These are phyloP conservation scores for Podospora pseudocomata DNA, from an alignment of 495 filamentous ascomycete genomes.

Conservation along the genomic window DNA sequence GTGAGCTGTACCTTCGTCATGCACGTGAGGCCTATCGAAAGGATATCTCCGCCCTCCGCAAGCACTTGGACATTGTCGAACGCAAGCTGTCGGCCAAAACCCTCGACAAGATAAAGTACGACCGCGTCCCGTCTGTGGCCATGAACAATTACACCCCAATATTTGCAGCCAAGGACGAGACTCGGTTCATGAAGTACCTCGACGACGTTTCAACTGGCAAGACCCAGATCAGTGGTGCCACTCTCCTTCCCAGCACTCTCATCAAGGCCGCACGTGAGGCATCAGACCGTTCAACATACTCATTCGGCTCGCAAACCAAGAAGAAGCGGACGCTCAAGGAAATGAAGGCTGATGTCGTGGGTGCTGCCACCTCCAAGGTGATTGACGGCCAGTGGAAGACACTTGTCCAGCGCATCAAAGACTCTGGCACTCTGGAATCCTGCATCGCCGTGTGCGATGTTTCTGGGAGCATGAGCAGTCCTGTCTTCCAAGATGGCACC, in stretches of 20 bases:
- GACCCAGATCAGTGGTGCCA: slow-evolving; percentile 42
- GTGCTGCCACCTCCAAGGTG: slow-evolving; percentile 19
- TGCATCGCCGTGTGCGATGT: slow-evolving; percentile 49
- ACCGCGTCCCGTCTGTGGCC: slow-evolving; percentile 45
- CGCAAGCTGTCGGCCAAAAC: slow-evolving; percentile 36
- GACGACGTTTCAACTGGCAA: slow-evolving; percentile 35
- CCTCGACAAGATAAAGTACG: slow-evolving; percentile 44
- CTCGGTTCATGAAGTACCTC: slow-evolving; percentile 42
- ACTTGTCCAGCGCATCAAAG: slow-evolving; percentile 45
- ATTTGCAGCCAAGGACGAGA: slow-evolving; percentile 42
- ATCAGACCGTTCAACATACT: neutral
- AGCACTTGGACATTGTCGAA: slow-evolving; percentile 46
- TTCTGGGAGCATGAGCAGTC: slow-evolving; percentile 39
- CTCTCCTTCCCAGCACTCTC: slow-evolving; percentile 40
- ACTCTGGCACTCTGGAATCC: slow-evolving; percentile 40
- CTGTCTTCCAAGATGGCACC: slow-evolving; percentile 38
- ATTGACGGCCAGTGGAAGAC: slow-evolving; percentile 47
- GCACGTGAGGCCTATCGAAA: slow-evolving; percentile 45
- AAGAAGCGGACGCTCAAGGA: slow-evolving; percentile 11
- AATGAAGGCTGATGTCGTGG: slow-evolving; percentile 13
- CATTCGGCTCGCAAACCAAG: neutral
- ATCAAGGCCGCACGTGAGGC: slow-evolving; percentile 17
- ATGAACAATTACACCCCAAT: slow-evolving; percentile 44
- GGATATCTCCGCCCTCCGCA: slow-evolving; percentile 39
- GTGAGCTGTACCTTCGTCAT: slow-evolving; percentile 43